Evolutionary conservation across 1,284 basidiomycete species (phyloP).

Genomic region (Trichosporon ovoides): DNA sequence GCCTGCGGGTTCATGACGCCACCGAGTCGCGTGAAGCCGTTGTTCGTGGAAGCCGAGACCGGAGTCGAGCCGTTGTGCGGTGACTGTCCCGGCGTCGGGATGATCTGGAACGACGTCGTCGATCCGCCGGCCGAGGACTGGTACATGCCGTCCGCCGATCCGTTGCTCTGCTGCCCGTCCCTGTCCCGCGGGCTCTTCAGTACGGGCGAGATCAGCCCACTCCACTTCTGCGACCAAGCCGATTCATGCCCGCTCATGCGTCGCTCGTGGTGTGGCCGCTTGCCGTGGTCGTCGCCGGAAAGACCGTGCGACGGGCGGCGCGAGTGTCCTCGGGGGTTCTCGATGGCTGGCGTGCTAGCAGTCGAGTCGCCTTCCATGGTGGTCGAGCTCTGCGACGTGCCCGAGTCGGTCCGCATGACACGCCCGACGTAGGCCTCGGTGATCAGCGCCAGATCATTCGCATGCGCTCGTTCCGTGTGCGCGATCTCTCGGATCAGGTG

Average conservation of each 20-base stretch:
- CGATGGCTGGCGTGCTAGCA: conserved; percentile 6
- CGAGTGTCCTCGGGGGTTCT: conserved; percentile 8
- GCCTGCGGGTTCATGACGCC: conserved; percentile 16
- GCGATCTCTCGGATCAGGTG: conserved; percentile 79
- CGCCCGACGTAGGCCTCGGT: conserved; percentile 67
- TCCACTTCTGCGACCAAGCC: conserved; percentile 13
- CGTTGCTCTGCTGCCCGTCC: conserved; percentile 1
- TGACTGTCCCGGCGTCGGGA: neutral
- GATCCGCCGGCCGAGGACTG: conserved; percentile 1
- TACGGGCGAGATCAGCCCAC: conserved; percentile 13
- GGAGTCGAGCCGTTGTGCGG: neutral
- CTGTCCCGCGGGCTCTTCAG: conserved; percentile 12
- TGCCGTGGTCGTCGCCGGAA: conserved; percentile 8
- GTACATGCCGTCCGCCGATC: conserved; percentile 7
- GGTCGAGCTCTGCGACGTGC: conserved; percentile 21
- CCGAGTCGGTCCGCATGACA: conserved; percentile 29
- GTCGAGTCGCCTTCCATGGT: conserved; percentile 10
- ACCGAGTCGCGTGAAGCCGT: conserved; percentile 3
- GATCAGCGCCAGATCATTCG: conserved; percentile 77
- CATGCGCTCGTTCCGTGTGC: conserved; percentile 78
- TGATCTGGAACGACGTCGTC: conserved; percentile 4
- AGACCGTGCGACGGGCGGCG: conserved; percentile 16
- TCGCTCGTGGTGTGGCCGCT: conserved; percentile 10
- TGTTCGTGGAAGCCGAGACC: neutral
- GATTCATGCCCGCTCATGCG: conserved; percentile 15